Evolutionary conservation across 805 yeast genomes (phyloP), one percentile per base, ranked within the genome.

Genomic region (Yarrowia porcina): DNA sequence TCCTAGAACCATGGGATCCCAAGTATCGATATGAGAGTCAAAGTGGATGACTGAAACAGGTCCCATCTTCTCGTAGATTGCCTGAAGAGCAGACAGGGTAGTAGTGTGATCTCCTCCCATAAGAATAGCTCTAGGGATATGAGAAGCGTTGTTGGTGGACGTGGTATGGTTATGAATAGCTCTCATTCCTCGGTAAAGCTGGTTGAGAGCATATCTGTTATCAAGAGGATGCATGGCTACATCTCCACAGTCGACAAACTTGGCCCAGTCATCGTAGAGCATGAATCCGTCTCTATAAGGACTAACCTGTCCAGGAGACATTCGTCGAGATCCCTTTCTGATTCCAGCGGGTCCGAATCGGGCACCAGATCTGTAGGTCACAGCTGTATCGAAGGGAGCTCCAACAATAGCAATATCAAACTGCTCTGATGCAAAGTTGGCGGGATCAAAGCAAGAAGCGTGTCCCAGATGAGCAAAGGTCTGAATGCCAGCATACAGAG

Each of bases 381-480:
- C 86, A 0, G 93, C 93, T 7, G 94, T 89, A 70, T 89, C 96
- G 68, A 89, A 89, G 0, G 96, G 96, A 1, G 87, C 86, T 4
- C 96, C 96, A 63, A 89, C 79, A 13, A 89, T 66, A 0, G 86
- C 96, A 54, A 89, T 80, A 68, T 89, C 96, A 67, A 79, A 90
- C 1, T 75, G 69, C 8, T 65, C 71, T 4, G 61, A 56, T 32
- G 36, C 49, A 21, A 56, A 56, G 65, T 5, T 79, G 77, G 44
- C 81, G 72, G 69, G 59, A 20, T 71, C 80, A 50, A 89, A 77
- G 70, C 96, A 89, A 64, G 78, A 78, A 39, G 81, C 77, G 63
- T 82, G 79, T 23, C 84, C 84, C 57, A 89, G 74, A 66, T 89
- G 94, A 2, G 94, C 96, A 79, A 88, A 89, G n/a, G 77, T 72